Evolutionary conservation across 2,329 filamentous ascomycete species (phyloP).

Genomic region (Aspergillus udagawae): DNA sequence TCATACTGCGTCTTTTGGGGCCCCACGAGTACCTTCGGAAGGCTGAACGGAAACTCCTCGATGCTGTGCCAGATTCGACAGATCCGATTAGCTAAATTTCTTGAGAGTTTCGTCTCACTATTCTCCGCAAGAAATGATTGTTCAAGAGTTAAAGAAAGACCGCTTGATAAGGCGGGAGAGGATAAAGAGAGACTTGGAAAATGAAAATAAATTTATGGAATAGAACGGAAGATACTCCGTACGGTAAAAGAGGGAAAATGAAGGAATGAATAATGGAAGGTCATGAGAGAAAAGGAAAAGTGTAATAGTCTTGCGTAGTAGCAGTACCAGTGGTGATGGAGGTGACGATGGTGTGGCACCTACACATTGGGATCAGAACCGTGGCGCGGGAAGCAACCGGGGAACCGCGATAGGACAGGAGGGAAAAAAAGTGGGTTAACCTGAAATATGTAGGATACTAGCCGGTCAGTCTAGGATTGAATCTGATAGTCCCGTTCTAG

Average conservation of each 20-base stretch:
- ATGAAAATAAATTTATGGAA: constrained; percentile 3
- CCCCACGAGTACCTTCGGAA: constrained; percentile 30
- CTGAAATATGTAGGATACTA: not conserved
- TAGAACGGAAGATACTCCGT: constrained; percentile 1
- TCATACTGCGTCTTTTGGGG: constrained; percentile 25
- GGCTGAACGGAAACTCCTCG: constrained; percentile 23
- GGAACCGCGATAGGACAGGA: not conserved
- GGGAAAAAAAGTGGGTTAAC: not conserved
- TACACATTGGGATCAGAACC: constrained; percentile 18
- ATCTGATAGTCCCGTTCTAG: not conserved
- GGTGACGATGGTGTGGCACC: constrained; percentile 8
- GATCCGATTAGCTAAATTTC: not conserved
- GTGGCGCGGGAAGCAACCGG: not conserved
- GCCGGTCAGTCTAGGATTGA: not conserved
- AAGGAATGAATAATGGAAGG: constrained; percentile 5
- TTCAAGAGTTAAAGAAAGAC: not conserved
- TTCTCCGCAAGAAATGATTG: not conserved
- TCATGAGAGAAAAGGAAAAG: not conserved
- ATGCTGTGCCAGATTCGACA: constrained; percentile 16
- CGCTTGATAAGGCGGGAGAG: not conserved
- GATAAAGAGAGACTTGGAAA: not conserved
- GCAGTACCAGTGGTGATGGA: constrained; percentile 3
- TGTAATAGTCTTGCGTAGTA: not conserved
- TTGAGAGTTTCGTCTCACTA: not conserved
- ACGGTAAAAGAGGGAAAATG: constrained; percentile 7